These are phyloP conservation scores for Chaetomium strumarium DNA, from an alignment of 2,329 filamentous ascomycete species.

Conservation along the genomic window DNA sequence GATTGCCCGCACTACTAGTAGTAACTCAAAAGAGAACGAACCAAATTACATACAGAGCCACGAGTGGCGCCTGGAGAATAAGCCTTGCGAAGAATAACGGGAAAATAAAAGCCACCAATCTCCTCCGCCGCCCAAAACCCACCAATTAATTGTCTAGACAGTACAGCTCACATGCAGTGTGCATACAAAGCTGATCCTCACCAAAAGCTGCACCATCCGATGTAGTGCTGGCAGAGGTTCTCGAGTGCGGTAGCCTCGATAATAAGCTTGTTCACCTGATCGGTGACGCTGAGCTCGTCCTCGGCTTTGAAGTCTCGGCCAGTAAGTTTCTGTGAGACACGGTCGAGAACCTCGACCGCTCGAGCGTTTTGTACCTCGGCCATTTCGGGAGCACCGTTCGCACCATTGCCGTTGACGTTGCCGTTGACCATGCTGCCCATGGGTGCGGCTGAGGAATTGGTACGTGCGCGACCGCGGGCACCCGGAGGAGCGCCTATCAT, in stretches of 20 bases:
- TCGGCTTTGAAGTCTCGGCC: slow-evolving; percentile 84
- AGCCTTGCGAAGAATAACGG: no score
- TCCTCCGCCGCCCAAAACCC: no score
- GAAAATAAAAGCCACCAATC: no score
- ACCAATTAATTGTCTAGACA: no score
- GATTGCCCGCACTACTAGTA: no score
- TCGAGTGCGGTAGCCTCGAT: slow-evolving; percentile 94
- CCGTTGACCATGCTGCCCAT: slow-evolving; percentile 31
- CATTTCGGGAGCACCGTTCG: slow-evolving; percentile 41
- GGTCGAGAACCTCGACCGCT: slow-evolving; percentile 82
- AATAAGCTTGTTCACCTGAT: slow-evolving; percentile 91
- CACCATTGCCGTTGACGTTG: slow-evolving; percentile 30
- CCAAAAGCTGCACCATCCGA: slow-evolving; percentile 99
- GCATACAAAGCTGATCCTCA: slow-evolving; percentile 34
- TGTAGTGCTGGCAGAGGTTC: slow-evolving; percentile 98
- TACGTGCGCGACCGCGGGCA: slow-evolving; percentile 49
- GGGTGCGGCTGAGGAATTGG: slow-evolving; percentile 49
- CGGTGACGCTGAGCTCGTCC: slow-evolving; percentile 77
- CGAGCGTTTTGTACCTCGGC: slow-evolving; percentile 87
- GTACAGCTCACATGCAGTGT: not conserved
- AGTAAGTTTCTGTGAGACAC: slow-evolving; percentile 93
- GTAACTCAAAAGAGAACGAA: no score
- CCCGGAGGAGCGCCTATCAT: slow-evolving; percentile 43
- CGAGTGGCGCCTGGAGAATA: no score
- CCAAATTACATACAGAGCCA: no score